Conservation (phyloP, 208 protist genomes). For the Endotrypanum monterogeii region DNA sequence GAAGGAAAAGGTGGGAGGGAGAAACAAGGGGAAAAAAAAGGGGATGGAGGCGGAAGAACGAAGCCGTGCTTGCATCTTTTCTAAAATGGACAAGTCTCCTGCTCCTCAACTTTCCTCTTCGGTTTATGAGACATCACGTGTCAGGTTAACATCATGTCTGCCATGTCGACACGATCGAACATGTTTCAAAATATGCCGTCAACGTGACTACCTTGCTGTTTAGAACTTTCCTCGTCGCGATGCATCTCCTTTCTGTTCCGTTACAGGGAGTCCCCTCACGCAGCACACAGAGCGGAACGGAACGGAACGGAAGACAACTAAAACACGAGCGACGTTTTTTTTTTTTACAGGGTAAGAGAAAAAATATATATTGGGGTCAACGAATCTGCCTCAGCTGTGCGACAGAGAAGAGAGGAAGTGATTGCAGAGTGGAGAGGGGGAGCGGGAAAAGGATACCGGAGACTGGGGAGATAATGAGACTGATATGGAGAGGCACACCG, state of each 20-base stretch:
- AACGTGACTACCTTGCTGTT: neutral
- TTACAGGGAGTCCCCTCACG: neutral
- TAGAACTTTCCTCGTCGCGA: neutral
- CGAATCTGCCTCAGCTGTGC: neutral
- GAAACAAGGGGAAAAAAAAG: neutral
- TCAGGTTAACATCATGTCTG: neutral
- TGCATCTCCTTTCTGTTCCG: neutral
- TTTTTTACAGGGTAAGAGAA: slow-evolving; percentile 12
- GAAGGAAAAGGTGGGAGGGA: neutral
- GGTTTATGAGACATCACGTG: neutral
- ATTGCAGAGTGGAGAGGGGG: neutral
- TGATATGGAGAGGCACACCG: neutral
- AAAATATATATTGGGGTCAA: slow-evolving; percentile 5
- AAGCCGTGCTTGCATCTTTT: neutral
- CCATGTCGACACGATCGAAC: neutral
- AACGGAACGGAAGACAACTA: neutral
- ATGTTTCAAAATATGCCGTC: neutral
- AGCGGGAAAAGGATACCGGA: neutral
- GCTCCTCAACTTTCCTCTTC: neutral
- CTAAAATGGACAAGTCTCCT: neutral
- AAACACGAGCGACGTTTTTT: neutral
- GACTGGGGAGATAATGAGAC: neutral
- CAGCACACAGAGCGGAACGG: too few species aligned
- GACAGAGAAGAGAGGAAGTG: neutral
- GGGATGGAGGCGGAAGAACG: neutral